Evolutionary conservation across 2,329 filamentous ascomycete species (phyloP).

Genomic region (Cordyceps farinosa): DNA sequence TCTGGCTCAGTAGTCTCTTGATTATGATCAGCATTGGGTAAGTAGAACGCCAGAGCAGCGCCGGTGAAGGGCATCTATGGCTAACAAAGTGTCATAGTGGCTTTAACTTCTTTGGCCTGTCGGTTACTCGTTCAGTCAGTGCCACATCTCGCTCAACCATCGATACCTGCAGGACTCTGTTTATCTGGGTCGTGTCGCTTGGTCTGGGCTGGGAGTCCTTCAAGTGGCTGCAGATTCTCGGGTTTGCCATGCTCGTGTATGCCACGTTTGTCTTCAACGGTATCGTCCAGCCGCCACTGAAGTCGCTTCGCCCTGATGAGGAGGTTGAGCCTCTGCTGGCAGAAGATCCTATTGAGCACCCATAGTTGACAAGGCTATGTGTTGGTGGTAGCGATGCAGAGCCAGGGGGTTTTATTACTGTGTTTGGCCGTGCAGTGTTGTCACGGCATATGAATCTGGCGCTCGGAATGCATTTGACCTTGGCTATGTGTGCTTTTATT

Average conservation of each 20-base stretch:
- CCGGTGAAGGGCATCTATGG: constrained; percentile 9
- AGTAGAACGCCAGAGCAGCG: constrained; percentile 13
- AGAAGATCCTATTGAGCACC: constrained; percentile 80
- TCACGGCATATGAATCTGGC: neutral
- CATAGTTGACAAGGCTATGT: constrained; percentile 21
- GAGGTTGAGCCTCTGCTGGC: constrained; percentile 66
- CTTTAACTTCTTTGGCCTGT: constrained; percentile 98
- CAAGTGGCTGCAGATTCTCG: constrained; percentile 91
- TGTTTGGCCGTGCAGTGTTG: neutral
- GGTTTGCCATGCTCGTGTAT: constrained; percentile 87
- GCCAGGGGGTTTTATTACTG: neutral
- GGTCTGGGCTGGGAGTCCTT: constrained; percentile 95
- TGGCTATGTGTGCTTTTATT: neutral
- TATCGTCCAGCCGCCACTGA: constrained; percentile 77
- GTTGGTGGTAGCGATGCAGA: neutral
- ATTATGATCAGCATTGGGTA: constrained; percentile 99
- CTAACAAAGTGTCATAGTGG: constrained; percentile 53
- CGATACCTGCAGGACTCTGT: constrained; percentile 93
- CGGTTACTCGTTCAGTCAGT: constrained; percentile 83
- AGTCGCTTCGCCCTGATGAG: constrained; percentile 55
- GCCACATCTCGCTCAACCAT: constrained; percentile 94
- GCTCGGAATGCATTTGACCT: neutral
- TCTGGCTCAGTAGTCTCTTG: constrained; percentile 74
- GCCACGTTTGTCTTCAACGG: constrained; percentile 97
- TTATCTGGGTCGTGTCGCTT: constrained; percentile 95